Evolutionary conservation across 176 grass and related monocot species (phyloP), one percentile per base, ranked within the genome.

Genomic region (Bothriochloa decipiens): DNA sequence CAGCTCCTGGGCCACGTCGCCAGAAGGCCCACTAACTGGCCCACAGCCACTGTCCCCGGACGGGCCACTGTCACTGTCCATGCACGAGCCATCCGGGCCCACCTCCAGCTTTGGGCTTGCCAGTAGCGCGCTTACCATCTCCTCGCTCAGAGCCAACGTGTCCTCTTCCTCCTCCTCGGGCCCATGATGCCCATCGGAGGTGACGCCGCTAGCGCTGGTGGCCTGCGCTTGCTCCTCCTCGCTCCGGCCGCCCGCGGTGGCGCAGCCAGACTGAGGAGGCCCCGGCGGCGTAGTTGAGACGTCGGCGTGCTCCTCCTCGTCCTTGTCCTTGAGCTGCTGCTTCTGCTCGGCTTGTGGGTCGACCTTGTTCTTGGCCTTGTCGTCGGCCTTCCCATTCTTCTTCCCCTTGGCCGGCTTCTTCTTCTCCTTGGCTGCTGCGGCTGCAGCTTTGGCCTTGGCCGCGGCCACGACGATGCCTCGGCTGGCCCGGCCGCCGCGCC

Each of bases 201-300:
- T 89, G 0, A 80, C 52, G 2, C 91, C 77, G 18, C 84, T 92
- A 36, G 40, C 40, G 40, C 40, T 42, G 40, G 39, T 84, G 77
- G 76, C 84, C 8, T 89, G 91, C 9, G 70, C 81, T 22, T 84
- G 83, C 63, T 89, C 84, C 15, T 78, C 86, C 15, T 78, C 86
- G 49, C 79, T 83, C 57, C 58, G 74, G 16, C 74, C 61, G 9
- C 22, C 18, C 18, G 18, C 7, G 0, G 66, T 3, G 1, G 40
- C 16, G 67, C 67, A 29, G 2, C 27, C 53, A 10, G 76, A 32
- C 28, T 80, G 28, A 23, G 53, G 28, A 1, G 49, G 15, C 55
- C 68, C 57, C 17, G 70, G 4, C 20, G 70, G 17, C 20, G 16
- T 52, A 52, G 81, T 11, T 1, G 81, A 65, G 57, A 26, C 28